Conservation (phyloP, 2,329 filamentous ascomycete species). For the Neonectria punicea region DNA sequence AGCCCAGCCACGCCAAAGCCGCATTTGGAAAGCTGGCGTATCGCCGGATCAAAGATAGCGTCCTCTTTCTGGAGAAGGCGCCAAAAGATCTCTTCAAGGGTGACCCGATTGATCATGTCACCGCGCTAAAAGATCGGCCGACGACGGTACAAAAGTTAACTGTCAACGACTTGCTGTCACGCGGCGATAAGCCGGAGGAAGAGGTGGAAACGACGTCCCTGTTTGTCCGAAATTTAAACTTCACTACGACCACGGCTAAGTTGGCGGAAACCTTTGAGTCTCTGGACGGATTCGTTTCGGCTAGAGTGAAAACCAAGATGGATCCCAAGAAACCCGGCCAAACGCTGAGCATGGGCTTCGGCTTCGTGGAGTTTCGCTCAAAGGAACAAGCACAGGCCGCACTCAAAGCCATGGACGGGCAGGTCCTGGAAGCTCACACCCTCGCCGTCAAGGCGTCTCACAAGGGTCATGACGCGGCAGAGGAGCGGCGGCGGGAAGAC, state of each 20-base stretch:
- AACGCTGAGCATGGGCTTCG: slow-evolving; percentile 95
- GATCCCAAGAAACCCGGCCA: slow-evolving; percentile 92
- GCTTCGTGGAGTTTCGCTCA: slow-evolving; percentile 88
- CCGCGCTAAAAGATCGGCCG: slow-evolving; percentile 50
- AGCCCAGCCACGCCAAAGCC: slow-evolving; percentile 80
- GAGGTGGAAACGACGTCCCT: slow-evolving; percentile 77
- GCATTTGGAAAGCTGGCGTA: slow-evolving; percentile 90
- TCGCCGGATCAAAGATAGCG: slow-evolving; percentile 88
- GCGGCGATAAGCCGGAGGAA: slow-evolving; percentile 63
- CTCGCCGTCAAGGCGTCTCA: slow-evolving; percentile 88
- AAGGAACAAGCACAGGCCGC: slow-evolving; percentile 84
- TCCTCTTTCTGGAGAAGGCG: slow-evolving; percentile 93
- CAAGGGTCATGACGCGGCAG: slow-evolving; percentile 86
- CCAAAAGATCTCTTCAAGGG: slow-evolving; percentile 80
- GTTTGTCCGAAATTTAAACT: slow-evolving; percentile 95
- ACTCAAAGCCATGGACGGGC: slow-evolving; percentile 85
- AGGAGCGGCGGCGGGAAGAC: slow-evolving; percentile 86
- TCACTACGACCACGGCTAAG: slow-evolving; percentile 81
- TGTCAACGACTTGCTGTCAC: slow-evolving; percentile 74
- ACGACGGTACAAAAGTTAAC: slow-evolving; percentile 69
- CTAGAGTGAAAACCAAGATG: slow-evolving; percentile 90
- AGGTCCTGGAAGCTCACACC: slow-evolving; percentile 86
- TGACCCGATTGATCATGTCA: slow-evolving; percentile 44
- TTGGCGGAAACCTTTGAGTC: slow-evolving; percentile 82
- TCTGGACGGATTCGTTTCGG: slow-evolving; percentile 88